phyloP scores from a whole-genome alignment of 2,329 filamentous ascomycete species.

The Ceratocystis destructans region DNA sequence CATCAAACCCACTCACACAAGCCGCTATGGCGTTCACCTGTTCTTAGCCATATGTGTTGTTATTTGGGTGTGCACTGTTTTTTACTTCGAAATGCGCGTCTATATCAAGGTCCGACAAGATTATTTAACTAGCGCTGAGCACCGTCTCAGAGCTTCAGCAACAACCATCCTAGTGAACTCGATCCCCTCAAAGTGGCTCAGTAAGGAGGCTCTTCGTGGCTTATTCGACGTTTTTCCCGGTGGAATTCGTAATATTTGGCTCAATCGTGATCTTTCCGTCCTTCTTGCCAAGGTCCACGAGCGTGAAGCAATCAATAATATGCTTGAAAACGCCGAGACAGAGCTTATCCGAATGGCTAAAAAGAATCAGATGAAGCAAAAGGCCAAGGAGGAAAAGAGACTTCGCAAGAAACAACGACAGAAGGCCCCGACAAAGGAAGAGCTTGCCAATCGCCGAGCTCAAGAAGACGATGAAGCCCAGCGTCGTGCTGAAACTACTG shows the following conservation, averaged over 20 bases:
- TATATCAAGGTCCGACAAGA: constrained; percentile 92
- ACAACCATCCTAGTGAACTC: constrained; percentile 88
- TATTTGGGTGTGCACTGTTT: constrained; percentile 71
- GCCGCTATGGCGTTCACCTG: constrained; percentile 72
- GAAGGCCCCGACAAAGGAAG: constrained; percentile 38
- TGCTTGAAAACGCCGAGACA: constrained; percentile 71
- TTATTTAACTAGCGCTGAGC: constrained; percentile 86
- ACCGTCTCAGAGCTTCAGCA: constrained; percentile 81
- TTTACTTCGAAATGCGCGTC: constrained; percentile 71
- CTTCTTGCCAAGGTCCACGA: constrained; percentile 72
- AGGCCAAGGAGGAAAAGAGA: constrained; percentile 50
- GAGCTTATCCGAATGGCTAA: constrained; percentile 69
- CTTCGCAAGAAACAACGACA: constrained; percentile 39
- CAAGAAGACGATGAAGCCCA: constrained; percentile 38
- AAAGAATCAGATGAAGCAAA: constrained; percentile 59
- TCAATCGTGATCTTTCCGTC: constrained; percentile 77
- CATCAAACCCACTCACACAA: constrained; percentile 49
- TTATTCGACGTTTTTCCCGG: constrained; percentile 95
- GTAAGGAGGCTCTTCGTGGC: constrained; percentile 61
- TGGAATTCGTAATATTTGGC: constrained; percentile 89
- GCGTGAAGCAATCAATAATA: constrained; percentile 55
- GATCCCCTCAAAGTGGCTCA: constrained; percentile 85
- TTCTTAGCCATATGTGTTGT: constrained; percentile 66
- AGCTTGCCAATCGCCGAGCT: constrained; percentile 35
- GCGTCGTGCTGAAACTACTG: constrained; percentile 35